Conservation (phyloP, 768 basidiomycete species). For the Leccinum boreale region DNA sequence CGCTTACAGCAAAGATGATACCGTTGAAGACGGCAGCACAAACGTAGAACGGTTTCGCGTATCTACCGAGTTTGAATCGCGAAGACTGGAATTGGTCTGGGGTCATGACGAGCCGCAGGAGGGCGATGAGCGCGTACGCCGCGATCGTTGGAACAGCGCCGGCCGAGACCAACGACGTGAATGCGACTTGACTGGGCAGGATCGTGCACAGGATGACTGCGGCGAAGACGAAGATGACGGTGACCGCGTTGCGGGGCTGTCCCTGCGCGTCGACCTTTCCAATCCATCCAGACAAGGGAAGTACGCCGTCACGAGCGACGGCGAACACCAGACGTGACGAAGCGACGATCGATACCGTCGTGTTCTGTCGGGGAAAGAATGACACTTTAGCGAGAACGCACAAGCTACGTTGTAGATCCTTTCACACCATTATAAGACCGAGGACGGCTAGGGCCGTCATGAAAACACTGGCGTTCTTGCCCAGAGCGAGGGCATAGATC, state of each 20-base stretch:
- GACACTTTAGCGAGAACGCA: background rate
- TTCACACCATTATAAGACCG: conserved; percentile 77
- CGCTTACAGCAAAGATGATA: conserved; percentile 68
- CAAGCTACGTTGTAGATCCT: background rate
- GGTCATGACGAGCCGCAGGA: conserved; percentile 75
- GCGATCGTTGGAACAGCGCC: conserved; percentile 85
- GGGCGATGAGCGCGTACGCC: conserved; percentile 79
- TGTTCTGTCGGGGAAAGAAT: conserved; percentile 50
- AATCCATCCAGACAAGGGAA: conserved; percentile 83
- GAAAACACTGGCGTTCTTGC: conserved; percentile 74
- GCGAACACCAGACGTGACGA: conserved; percentile 88
- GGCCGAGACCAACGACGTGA: conserved; percentile 86
- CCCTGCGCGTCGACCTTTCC: conserved; percentile 65
- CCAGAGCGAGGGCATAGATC: conserved; percentile 80
- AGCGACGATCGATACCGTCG: conserved; percentile 84
- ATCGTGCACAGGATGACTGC: conserved; percentile 80
- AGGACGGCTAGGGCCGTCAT: conserved; percentile 84
- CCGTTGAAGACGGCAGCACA: conserved; percentile 69
- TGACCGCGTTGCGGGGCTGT: conserved; percentile 82
- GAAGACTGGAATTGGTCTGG: conserved; percentile 71
- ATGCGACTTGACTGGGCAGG: conserved; percentile 86
- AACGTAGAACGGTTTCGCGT: conserved; percentile 65
- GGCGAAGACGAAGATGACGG: conserved; percentile 80
- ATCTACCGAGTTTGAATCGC: conserved; percentile 67
- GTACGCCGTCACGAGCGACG: conserved; percentile 90